These are phyloP conservation scores for Cladophialophora bantiana DNA, from an alignment of 2,329 filamentous ascomycete genomes.

Conservation along the genomic window DNA sequence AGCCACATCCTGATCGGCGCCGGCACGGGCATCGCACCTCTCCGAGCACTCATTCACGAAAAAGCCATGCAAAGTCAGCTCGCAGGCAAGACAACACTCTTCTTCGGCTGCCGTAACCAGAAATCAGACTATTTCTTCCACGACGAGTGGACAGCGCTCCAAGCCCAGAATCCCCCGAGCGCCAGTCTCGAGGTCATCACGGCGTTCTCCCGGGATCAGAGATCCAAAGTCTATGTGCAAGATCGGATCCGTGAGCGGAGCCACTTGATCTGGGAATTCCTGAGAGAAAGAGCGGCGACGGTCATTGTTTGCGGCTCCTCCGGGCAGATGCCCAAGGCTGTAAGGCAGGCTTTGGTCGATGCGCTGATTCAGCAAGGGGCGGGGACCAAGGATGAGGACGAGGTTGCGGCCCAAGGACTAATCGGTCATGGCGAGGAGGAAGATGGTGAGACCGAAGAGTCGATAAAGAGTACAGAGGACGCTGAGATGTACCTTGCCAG, in stretches of 20 bases:
- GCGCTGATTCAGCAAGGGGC: conserved; percentile 55
- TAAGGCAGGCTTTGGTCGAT: conserved; percentile 71
- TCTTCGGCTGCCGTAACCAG: conserved; percentile 84
- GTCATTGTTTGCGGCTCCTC: conserved; percentile 63
- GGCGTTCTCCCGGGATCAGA: conserved; percentile 75
- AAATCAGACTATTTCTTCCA: conserved; percentile 81
- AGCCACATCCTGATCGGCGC: conserved; percentile 61
- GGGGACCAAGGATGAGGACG: conserved; percentile 52
- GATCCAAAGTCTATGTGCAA: conserved; percentile 72
- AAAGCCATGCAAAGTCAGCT: conserved; percentile 30
- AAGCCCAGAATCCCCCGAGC: neutral
- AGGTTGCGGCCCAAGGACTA: conserved; percentile 40
- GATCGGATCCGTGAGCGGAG: conserved; percentile 64
- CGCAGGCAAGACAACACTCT: conserved; percentile 64
- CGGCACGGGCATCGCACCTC: conserved; percentile 44
- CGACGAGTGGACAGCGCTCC: conserved; percentile 71
- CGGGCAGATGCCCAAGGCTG: conserved; percentile 74
- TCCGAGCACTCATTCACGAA: conserved; percentile 59
- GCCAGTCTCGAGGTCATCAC: conserved; percentile 62
- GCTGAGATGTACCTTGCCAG: conserved; percentile 63
- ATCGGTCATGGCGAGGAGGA: conserved; percentile 48
- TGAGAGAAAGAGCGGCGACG: conserved; percentile 60
- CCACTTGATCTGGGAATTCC: conserved; percentile 57
- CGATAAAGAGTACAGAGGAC: conserved; percentile 49
- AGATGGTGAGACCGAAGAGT: conserved; percentile 50